Percentiles rank a stretch among this genome's conserved stretches.
Evolutionary conservation across 2,329 filamentous ascomycete species (phyloP).

Genomic region (Myriangium duriaei): DNA sequence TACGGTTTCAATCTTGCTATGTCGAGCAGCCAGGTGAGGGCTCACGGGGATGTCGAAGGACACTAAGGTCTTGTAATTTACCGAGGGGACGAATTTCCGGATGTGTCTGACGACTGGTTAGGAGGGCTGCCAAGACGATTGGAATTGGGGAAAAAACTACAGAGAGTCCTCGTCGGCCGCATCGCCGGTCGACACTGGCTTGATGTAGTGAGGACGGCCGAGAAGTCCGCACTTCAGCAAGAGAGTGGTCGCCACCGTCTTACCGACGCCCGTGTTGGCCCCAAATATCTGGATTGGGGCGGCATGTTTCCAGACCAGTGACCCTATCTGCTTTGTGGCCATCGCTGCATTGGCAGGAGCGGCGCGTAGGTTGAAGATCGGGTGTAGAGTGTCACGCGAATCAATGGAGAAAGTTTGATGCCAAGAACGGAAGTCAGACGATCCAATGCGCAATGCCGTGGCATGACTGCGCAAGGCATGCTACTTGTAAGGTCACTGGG

Average conservation of each 20-base stretch:
- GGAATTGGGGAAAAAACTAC: neutral
- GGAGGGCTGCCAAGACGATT: too few relatives aligned
- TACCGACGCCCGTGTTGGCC: conserved; percentile 74
- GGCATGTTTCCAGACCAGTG: conserved; percentile 55
- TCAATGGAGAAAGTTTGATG: neutral
- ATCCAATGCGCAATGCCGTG: too few relatives aligned
- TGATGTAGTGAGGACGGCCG: conserved; percentile 49
- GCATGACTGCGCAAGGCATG: too few relatives aligned
- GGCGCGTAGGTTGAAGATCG: neutral
- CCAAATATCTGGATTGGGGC: conserved; percentile 66
- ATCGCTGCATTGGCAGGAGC: conserved; percentile 21
- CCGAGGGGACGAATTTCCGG: neutral
- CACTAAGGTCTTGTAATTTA: conserved; percentile 42
- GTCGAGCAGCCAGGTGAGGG: conserved; percentile 58
- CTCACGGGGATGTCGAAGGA: conserved; percentile 65
- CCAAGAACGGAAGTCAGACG: neutral
- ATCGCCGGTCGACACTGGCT: conserved; percentile 70
- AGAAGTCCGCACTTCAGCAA: conserved; percentile 35
- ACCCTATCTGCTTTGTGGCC: conserved; percentile 35
- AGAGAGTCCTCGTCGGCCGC: conserved; percentile 50
- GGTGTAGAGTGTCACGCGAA: neutral
- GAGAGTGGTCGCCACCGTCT: conserved; percentile 66
- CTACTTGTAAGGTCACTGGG: too few relatives aligned
- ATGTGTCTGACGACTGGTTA: conserved; percentile 1
- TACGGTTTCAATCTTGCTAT: too few relatives aligned